phyloP scores from a whole-genome alignment of 345 rosid genomes.

The Corchorus olitorius region DNA sequence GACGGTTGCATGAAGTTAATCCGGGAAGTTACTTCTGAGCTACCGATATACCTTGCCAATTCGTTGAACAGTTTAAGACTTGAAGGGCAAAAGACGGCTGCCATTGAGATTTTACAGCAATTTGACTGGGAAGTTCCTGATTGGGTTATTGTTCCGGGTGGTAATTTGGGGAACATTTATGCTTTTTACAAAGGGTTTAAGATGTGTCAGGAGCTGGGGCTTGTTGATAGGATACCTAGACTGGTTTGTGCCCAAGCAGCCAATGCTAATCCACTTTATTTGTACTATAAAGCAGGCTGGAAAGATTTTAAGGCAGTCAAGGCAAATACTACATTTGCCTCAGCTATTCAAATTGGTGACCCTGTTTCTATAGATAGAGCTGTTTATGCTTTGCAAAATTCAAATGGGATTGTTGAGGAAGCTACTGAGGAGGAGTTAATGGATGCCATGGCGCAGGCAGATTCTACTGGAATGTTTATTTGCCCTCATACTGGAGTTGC shows the following conservation, averaged over 20 bases:
- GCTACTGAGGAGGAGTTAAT: slow-evolving; percentile 89
- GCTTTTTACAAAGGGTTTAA: slow-evolving; percentile 91
- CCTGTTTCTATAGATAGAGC: slow-evolving; percentile 94
- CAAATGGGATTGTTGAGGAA: slow-evolving; percentile 84
- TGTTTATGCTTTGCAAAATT: slow-evolving; percentile 71
- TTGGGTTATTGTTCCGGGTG: slow-evolving; percentile 97
- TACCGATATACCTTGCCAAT: slow-evolving; percentile 86
- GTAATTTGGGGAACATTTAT: slow-evolving; percentile 86
- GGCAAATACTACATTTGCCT: slow-evolving; percentile 78
- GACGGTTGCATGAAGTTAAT: slow-evolving; percentile 94
- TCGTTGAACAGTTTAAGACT: slow-evolving; percentile 83
- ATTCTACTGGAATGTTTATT: slow-evolving; percentile 92
- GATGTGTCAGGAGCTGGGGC: slow-evolving; percentile 85
- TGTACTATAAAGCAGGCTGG: slow-evolving; percentile 78
- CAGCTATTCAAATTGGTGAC: slow-evolving; percentile 94
- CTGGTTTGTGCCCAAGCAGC: slow-evolving; percentile 92
- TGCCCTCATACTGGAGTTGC: slow-evolving; percentile 98
- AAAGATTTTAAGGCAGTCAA: slow-evolving; percentile 68
- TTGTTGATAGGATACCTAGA: slow-evolving; percentile 78
- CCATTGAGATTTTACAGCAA: slow-evolving; percentile 90
- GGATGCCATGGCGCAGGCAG: slow-evolving; percentile 94
- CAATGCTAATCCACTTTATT: slow-evolving; percentile 88
- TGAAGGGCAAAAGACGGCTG: slow-evolving; percentile 94
- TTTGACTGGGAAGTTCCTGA: slow-evolving; percentile 93
- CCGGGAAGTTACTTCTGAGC: slow-evolving; percentile 74